Evolutionary conservation across 805 yeast species (phyloP).

Genomic region (Candida ficus): DNA sequence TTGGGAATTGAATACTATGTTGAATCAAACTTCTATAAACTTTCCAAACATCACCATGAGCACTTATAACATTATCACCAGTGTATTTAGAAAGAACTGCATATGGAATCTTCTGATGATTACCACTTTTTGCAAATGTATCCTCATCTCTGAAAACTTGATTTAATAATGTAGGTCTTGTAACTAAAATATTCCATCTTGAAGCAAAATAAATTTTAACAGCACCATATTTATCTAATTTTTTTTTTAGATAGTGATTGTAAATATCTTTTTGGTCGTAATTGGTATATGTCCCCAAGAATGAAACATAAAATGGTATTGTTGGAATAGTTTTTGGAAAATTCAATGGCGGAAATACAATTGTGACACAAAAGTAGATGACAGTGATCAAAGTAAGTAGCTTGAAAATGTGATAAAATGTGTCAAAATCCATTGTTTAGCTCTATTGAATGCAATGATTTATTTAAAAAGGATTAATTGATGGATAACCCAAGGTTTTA

Average conservation of each 20-base stretch:
- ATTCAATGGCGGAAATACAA: conserved; percentile 40
- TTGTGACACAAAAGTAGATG: conserved; percentile 6
- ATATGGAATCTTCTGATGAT: conserved; percentile 51
- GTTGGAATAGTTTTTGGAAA: conserved; percentile 54
- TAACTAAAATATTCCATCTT: conserved; percentile 53
- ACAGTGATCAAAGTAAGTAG: background rate
- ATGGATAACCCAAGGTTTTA: too few species aligned
- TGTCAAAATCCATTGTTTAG: background rate
- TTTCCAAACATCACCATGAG: conserved; percentile 51
- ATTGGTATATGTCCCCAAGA: conserved; percentile 37
- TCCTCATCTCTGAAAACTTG: conserved; percentile 45
- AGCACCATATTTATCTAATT: conserved; percentile 49
- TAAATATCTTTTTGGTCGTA: conserved; percentile 47
- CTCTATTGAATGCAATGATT: background rate
- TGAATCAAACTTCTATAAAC: conserved; percentile 40
- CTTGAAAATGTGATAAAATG: conserved; percentile 1
- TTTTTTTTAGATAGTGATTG: conserved; percentile 35
- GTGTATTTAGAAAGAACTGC: conserved; percentile 50
- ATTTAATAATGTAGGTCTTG: conserved; percentile 40
- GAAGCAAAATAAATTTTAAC: conserved; percentile 57
- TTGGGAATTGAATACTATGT: conserved; percentile 46
- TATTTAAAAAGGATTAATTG: too few species aligned
- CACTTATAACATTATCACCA: conserved; percentile 57
- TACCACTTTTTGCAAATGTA: conserved; percentile 53
- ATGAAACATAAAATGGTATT: conserved; percentile 54